These are phyloP conservation scores for Beauveria sp. DNA, from an alignment of 2,329 filamentous ascomycete genomes.

Conservation along the genomic window DNA sequence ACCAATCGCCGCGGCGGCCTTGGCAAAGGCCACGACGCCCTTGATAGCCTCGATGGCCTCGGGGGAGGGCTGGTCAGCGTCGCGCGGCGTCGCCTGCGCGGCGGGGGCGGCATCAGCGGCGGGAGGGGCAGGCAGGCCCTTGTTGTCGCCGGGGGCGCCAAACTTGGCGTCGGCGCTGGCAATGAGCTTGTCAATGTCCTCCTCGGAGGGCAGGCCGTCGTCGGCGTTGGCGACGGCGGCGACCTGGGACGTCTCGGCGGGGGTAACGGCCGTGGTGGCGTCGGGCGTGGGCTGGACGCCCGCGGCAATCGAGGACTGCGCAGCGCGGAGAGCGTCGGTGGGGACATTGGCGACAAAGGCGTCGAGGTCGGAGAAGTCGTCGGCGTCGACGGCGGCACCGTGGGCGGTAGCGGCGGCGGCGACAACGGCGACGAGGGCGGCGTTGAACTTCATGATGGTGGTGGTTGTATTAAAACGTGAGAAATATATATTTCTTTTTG, in stretches of 20 bases:
- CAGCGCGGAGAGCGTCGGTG: conserved; percentile 23
- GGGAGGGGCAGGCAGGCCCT: not conserved
- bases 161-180: not conserved
- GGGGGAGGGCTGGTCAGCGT: too few relatives aligned
- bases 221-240: conserved; percentile 3
- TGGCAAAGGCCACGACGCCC: too few relatives aligned
- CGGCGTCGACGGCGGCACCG: conserved; percentile 23
- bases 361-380: conserved; percentile 28
- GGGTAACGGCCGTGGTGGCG: conserved; percentile 20
- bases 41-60: too few relatives aligned
- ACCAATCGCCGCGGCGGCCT: too few relatives aligned
- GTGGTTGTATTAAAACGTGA: too few relatives aligned
- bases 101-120: not conserved
- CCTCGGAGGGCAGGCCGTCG: conserved; percentile 3
- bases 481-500: too few relatives aligned
- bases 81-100: not conserved
- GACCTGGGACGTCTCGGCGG: not conserved
- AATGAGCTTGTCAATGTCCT: conserved; percentile 1
- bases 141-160: not conserved
- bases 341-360: conserved; percentile 38
- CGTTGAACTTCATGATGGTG: conserved; percentile 2
- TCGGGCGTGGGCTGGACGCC: conserved; percentile 31
- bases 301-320: conserved; percentile 19
- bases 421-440: not conserved
- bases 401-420: not conserved